phyloP scores from a whole-genome alignment of 805 yeast genomes.

The Nakazawaea wickerhamii region DNA sequence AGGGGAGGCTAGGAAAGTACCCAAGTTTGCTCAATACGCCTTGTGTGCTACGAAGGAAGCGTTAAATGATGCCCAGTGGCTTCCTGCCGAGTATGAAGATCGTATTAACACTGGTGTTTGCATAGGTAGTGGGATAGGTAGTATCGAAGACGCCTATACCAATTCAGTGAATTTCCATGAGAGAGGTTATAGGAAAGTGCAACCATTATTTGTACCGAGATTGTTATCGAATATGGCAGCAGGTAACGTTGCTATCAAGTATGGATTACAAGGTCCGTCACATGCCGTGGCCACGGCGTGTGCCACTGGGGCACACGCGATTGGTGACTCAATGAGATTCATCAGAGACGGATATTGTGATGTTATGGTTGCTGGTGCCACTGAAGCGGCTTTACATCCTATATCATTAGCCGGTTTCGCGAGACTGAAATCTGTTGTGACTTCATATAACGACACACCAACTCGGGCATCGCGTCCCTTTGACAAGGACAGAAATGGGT shows the following conservation, averaged over 20 bases:
- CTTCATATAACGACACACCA: slow-evolving; percentile 59
- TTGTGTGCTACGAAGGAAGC: slow-evolving; percentile 77
- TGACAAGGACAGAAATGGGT: slow-evolving; percentile 73
- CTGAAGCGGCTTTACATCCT: slow-evolving; percentile 86
- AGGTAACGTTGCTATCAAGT: slow-evolving; percentile 78
- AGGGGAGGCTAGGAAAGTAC: slow-evolving; percentile 54
- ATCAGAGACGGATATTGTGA: slow-evolving; percentile 77
- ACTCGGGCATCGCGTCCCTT: slow-evolving; percentile 78
- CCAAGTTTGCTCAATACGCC: slow-evolving; percentile 74
- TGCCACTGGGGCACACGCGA: slow-evolving; percentile 91
- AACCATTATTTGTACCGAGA: slow-evolving; percentile 84
- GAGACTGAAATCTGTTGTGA: slow-evolving; percentile 74
- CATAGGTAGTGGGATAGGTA: slow-evolving; percentile 93
- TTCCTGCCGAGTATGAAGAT: slow-evolving; percentile 31
- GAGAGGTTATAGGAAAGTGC: slow-evolving; percentile 61
- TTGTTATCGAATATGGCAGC: slow-evolving; percentile 90
- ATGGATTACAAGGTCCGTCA: slow-evolving; percentile 76
- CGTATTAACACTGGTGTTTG: slow-evolving; percentile 57
- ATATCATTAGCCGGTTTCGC: slow-evolving; percentile 87
- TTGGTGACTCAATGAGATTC: slow-evolving; percentile 88
- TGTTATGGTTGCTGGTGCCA: slow-evolving; percentile 90
- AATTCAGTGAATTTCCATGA: slow-evolving; percentile 47
- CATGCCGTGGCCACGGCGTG: slow-evolving; percentile 93
- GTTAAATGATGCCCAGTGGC: slow-evolving; percentile 56
- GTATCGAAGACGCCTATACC: slow-evolving; percentile 65